These are phyloP conservation scores for Microdochium bolleyi DNA, from an alignment of 2,329 filamentous ascomycete species.

Conservation along the genomic window DNA sequence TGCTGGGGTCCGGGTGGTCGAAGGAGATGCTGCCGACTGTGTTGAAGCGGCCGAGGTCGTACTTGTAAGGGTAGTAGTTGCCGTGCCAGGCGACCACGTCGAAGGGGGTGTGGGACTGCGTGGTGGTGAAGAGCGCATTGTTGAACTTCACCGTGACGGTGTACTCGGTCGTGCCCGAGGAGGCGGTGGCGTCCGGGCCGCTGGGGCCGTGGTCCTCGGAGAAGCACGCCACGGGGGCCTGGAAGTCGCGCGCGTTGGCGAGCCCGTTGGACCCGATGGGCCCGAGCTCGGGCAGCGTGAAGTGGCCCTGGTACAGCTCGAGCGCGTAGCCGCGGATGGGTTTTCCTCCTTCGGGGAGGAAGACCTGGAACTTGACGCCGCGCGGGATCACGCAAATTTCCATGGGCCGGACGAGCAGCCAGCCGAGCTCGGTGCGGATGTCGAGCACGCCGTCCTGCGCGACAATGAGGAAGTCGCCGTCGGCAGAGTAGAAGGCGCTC, in stretches of 20 bases:
- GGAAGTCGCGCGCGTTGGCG: conserved; percentile 58
- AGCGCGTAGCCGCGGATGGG: conserved; percentile 55
- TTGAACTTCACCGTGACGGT: conserved; percentile 52
- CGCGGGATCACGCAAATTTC: conserved; percentile 62
- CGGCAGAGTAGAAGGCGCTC: conserved; percentile 68
- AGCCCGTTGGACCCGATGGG: conserved; percentile 56
- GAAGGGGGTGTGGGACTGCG: conserved; percentile 57
- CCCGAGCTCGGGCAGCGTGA: conserved; percentile 52
- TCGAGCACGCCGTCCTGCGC: conserved; percentile 58
- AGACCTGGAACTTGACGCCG: conserved; percentile 57
- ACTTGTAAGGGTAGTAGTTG: conserved; percentile 64
- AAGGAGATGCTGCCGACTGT: conserved; percentile 59
- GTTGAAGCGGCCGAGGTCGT: conserved; percentile 61
- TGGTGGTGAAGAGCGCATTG: conserved; percentile 52
- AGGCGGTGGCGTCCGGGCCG: conserved; percentile 20
- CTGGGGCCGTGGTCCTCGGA: conserved; percentile 38
- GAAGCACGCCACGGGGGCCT: conserved; percentile 53
- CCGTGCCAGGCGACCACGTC: conserved; percentile 68
- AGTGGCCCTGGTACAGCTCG: conserved; percentile 55
- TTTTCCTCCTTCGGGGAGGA: conserved; percentile 28
- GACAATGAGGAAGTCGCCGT: conserved; percentile 62
- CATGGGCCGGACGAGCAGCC: conserved; percentile 54
- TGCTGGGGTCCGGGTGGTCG: conserved; percentile 62
- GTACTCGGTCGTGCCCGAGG: conserved; percentile 22
- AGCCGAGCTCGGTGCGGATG: conserved; percentile 61